Conservation (phyloP, 2,329 filamentous ascomycete genomes). For the Tolypocladium tundrense region DNA sequence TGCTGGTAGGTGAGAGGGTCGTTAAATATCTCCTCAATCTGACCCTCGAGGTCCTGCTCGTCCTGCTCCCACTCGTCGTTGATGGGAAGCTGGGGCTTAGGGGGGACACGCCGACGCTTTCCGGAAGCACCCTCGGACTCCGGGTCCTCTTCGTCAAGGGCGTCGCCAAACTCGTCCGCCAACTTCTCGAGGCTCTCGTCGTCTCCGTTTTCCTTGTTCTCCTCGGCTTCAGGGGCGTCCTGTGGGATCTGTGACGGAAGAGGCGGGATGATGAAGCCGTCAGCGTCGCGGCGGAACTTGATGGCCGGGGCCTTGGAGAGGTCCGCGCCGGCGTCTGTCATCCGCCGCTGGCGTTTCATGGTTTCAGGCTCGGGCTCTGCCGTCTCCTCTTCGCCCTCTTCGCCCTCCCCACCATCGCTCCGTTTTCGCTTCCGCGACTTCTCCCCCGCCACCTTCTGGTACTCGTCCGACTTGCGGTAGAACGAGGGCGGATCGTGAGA, state of each 20-base stretch:
- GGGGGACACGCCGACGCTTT: conserved; percentile 10
- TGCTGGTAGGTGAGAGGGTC: conserved; percentile 48
- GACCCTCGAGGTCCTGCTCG: conserved; percentile 55
- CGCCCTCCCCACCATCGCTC: conserved; percentile 14
- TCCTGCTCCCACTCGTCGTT: conserved; percentile 53
- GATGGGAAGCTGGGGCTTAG: conserved; percentile 40
- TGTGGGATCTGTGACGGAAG: conserved; percentile 29
- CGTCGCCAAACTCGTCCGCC: conserved; percentile 34
- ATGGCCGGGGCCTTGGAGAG: conserved; percentile 21
- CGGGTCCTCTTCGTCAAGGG: conserved; percentile 19
- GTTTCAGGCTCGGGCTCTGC: neutral
- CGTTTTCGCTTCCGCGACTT: conserved; percentile 38
- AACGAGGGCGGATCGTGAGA: conserved; percentile 76
- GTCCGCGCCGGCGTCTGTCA: conserved; percentile 21
- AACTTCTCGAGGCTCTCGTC: conserved; percentile 27
- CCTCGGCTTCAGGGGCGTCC: conserved; percentile 14
- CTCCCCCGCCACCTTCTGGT: conserved; percentile 40
- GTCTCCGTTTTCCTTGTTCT: conserved; percentile 7
- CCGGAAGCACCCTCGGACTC: conserved; percentile 6
- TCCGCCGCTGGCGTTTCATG: conserved; percentile 4
- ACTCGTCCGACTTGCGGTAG: conserved; percentile 54
- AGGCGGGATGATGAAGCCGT: conserved; percentile 58
- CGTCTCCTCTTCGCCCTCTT: conserved; percentile 7
- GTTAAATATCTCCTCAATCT: conserved; percentile 61
- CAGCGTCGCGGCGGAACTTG: conserved; percentile 45